Percentiles rank a stretch among this genome's conserved stretches.
These are phyloP conservation scores for Haplosporangium sp. DNA, from an alignment of 371 early-diverging fungal genomes.

Conservation along the genomic window DNA sequence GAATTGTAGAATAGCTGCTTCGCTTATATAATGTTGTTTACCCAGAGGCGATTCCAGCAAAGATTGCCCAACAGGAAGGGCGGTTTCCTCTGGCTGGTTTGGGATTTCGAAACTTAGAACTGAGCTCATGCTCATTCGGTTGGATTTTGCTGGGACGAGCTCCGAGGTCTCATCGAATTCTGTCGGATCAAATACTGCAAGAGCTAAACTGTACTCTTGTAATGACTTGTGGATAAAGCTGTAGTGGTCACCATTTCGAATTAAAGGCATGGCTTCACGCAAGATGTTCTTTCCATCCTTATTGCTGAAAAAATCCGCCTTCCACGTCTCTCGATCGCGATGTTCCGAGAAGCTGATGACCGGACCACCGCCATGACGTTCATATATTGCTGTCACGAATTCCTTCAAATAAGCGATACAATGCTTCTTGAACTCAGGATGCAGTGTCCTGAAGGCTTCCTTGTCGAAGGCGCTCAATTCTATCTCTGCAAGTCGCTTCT, in stretches of 20 bases:
- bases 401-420: not conserved
- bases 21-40: not conserved
- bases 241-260: not conserved
- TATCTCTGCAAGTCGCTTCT: not conserved
- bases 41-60: not conserved
- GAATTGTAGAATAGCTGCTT: constrained; percentile 13
- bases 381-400: not conserved
- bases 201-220: not conserved
- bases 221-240: not conserved
- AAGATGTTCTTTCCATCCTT: not conserved
- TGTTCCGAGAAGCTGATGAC: not conserved
- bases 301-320: not conserved
- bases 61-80: not conserved
- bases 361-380: not conserved
- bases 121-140: not conserved
- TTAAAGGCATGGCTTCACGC: not conserved
- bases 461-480: not conserved
- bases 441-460: not conserved
- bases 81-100: not conserved
- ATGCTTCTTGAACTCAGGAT: not conserved
- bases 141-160: not conserved
- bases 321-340: not conserved
- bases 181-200: not conserved
- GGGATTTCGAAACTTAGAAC: not conserved
- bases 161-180: not conserved